Base-by-base conservation (phyloP, 441 rosid species). In the Pelargonium myrrhifolium region DNA sequence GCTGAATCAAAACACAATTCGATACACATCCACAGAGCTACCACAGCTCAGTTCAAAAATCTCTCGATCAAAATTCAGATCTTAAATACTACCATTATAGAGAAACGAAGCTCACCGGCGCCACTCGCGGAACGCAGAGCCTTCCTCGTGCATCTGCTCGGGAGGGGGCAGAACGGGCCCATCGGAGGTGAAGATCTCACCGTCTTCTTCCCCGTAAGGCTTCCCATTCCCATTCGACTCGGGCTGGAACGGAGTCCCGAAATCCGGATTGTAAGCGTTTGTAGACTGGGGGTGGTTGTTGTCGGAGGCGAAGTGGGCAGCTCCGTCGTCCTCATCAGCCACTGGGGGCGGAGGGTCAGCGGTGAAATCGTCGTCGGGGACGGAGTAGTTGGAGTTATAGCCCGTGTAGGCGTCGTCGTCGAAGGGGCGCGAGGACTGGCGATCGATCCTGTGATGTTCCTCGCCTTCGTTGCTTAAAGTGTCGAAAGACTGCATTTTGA, bases 351-450 rank as follows among this genome's bases (percentile, higher is more conserved):
- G 58, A 21, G 21, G 58, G 7, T 51, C 58, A 2, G 58, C 9
- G 22, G 21, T n/a, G 21, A 51, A 51, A 15, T 20, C 58, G 21
- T 51, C 58, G 58, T 51, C 58, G 58, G 18, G 35, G 35, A 31
- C 35, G 4, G 35, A 31, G 35, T 31, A 31, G 35, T 31, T 31
- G 3, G 35, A 31, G 35, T 31, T 31, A 6, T 31, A 51, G 58
- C 58, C 18, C 58, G 9, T 51, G n/a, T 51, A 51, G 7, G 58
- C 58, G 21, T 51, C 58, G 58, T 51, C 58, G 58, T 51, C 58
- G 58, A 51, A 51, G 58, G 58, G 58, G 58, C 21, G 17, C 0
- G 58, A 51, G 58, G 58, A 17, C 21, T 51, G 58, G 20, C 21
- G 21, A 51, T 51, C 18, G 58, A 17, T 17, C 21, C n/a, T 5